phyloP scores from a whole-genome alignment of 805 yeast genomes.

The Candida ascalaphidarum region DNA sequence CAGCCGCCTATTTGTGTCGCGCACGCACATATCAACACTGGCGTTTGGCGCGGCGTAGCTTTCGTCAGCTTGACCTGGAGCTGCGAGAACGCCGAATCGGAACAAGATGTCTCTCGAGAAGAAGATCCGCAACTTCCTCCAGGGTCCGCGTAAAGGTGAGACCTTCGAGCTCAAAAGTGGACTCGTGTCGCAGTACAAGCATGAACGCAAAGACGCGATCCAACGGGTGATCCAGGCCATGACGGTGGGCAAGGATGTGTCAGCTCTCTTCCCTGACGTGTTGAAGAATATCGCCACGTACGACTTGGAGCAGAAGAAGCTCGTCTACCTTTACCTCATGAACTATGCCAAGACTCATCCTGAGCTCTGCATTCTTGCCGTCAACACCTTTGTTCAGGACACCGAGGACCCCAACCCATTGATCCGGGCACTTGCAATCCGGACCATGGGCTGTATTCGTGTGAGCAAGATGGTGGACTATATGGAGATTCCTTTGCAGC shows the following conservation, averaged over 20 bases:
- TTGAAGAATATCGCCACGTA: conserved; percentile 94
- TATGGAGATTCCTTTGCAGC: conserved; percentile 79
- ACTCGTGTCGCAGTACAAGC: conserved; percentile 88
- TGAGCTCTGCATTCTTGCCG: conserved; percentile 90
- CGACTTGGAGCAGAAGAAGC: conserved; percentile 92
- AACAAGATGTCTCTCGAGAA: conserved; percentile 37
- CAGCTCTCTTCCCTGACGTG: conserved; percentile 90
- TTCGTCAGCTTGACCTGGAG: too few relatives aligned
- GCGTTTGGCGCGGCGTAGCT: too few relatives aligned
- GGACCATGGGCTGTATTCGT: conserved; percentile 98
- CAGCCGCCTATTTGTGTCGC: too few relatives aligned
- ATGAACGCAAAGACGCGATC: conserved; percentile 92
- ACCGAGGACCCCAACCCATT: conserved; percentile 95
- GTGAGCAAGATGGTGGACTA: conserved; percentile 95
- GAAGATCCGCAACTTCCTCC: conserved; percentile 33
- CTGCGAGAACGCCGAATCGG: too few relatives aligned
- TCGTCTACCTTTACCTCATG: conserved; percentile 91
- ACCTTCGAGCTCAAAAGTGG: conserved; percentile 88
- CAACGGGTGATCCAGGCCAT: conserved; percentile 95
- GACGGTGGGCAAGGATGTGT: conserved; percentile 97
- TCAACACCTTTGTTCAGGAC: conserved; percentile 91
- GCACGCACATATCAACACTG: too few relatives aligned
- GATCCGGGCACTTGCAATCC: conserved; percentile 89
- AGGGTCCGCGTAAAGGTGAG: conserved; percentile 54
- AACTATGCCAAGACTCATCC: conserved; percentile 96